Evolutionary conservation across 345 rosid genomes (phyloP), one percentile per base, ranked within the genome.

Genomic region (Populus alba): DNA sequence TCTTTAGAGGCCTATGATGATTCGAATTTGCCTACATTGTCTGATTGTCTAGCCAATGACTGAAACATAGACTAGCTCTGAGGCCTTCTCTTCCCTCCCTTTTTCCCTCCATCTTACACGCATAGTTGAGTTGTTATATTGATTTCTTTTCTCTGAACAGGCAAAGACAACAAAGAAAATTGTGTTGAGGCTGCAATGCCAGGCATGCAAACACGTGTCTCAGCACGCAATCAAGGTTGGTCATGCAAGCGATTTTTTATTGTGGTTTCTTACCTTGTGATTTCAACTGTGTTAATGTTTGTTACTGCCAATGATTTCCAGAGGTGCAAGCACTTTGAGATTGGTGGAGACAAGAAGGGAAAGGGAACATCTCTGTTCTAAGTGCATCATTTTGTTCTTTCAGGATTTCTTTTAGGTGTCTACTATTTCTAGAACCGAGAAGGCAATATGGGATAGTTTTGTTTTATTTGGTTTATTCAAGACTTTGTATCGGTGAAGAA

Each of bases 261-360:
- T 45, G 13, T n/a, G 59, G 31, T 20, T 39, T 35, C 31, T n/a
- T n/a, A 8, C 22, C 22, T 11, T 53, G n/a, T 16, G 20, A 16
- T 6, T 65, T 39, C 6, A 38, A 41, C 17, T n/a, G 45, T 3
- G 20, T 29, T 63, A 18, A 74, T 63, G 53, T 18, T 61, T 29
- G 17, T 63, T 74, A 29, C 15, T 61, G 33, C 22, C 29, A 41
- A n/a, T 49, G 74, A 1, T 74, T 74, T 12, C 70, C 22, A 74
- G 77, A 74, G 77, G 77, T 74, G 77, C 77, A 74, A 74, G 61
- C 77, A 74, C 43, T 74, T 76, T 53, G 72, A 76, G 66, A 66
- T 76, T 76, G 78, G 72, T 33, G 78, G 78, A 76, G 72, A 76
- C 78, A 76, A 76, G 72, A 76, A 66, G 65, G 78, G 72, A 31